phyloP scores from a whole-genome alignment of 2,329 filamentous ascomycete genomes.

The Calonectria honghensis region DNA sequence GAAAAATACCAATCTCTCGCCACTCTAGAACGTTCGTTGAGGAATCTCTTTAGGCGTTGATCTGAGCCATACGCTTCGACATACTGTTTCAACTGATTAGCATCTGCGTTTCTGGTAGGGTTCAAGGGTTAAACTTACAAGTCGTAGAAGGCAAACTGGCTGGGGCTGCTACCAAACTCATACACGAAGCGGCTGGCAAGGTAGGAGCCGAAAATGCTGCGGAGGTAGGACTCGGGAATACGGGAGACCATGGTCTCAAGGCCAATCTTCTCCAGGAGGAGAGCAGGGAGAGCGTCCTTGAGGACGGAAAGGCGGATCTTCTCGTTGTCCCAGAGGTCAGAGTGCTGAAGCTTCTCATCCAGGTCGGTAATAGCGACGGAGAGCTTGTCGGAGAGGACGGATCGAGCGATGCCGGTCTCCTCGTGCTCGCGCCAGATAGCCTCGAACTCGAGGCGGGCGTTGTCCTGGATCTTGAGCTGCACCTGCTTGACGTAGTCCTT shows the following conservation, averaged over 20 bases:
- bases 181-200: slow-evolving; percentile 97
- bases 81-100: slow-evolving; percentile 70
- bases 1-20: slow-evolving; percentile 43
- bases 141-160: slow-evolving; percentile 98
- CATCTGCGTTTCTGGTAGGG: slow-evolving; percentile 15
- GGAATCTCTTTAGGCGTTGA: slow-evolving; percentile 53
- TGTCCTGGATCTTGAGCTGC: slow-evolving; percentile 91
- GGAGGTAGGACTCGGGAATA: slow-evolving; percentile 93
- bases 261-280: slow-evolving; percentile 92
- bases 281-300: slow-evolving; percentile 87
- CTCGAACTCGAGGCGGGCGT: slow-evolving; percentile 95
- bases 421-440: slow-evolving; percentile 98
- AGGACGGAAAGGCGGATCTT: slow-evolving; percentile 86
- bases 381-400: slow-evolving; percentile 92
- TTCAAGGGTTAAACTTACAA: slow-evolving; percentile 79
- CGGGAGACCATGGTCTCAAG: slow-evolving; percentile 90
- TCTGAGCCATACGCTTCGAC: slow-evolving; percentile 77
- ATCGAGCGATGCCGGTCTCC: slow-evolving; percentile 85
- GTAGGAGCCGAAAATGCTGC: slow-evolving; percentile 97
- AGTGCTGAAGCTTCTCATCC: slow-evolving; percentile 96
- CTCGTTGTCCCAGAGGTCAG: slow-evolving; percentile 91
- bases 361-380: slow-evolving; percentile 96
- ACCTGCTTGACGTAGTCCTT: slow-evolving; percentile 93
- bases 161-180: slow-evolving; percentile 92
- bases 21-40: slow-evolving; percentile 41